phyloP scores from a whole-genome alignment of 306 rosid genomes.

The Prunus salicina region DNA sequence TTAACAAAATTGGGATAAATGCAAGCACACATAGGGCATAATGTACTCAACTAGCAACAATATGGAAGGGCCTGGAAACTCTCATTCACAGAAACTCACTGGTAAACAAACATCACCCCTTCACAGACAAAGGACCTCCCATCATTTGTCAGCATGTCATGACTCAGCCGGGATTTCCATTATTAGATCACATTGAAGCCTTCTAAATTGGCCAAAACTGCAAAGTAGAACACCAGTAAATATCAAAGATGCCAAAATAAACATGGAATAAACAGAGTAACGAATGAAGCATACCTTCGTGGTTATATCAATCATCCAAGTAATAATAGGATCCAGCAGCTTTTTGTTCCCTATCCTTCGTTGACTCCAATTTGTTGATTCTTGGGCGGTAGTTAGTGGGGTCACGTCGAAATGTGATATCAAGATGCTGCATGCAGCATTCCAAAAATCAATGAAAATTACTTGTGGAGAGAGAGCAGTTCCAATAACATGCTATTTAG shows the following conservation, averaged over 20 bases:
- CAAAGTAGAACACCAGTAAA: not conserved
- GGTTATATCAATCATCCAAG: slow-evolving; percentile 62
- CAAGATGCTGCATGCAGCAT: slow-evolving; percentile 46
- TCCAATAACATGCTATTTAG: not conserved
- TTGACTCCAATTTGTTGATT: slow-evolving; percentile 83
- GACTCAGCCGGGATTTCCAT: not conserved
- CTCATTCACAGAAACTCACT: not conserved
- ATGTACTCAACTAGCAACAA: not conserved
- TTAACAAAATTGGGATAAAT: not conserved
- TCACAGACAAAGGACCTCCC: not conserved
- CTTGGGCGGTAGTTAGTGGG: slow-evolving; percentile 94
- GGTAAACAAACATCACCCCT: not conserved
- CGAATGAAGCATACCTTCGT: not conserved
- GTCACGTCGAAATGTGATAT: slow-evolving; percentile 94
- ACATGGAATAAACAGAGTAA: not conserved
- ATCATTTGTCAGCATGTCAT: not conserved
- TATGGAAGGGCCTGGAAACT: not conserved
- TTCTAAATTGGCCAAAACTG: not conserved
- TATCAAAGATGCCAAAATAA: not conserved
- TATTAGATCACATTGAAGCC: not conserved
- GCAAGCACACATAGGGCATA: not conserved
- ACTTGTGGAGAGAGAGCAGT: not conserved
- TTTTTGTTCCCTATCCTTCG: slow-evolving; percentile 94
- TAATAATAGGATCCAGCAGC: slow-evolving; percentile 90
- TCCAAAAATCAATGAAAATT: not conserved